Conservation (phyloP, 495 filamentous ascomycete genomes). For the Usnea hakonensis region DNA sequence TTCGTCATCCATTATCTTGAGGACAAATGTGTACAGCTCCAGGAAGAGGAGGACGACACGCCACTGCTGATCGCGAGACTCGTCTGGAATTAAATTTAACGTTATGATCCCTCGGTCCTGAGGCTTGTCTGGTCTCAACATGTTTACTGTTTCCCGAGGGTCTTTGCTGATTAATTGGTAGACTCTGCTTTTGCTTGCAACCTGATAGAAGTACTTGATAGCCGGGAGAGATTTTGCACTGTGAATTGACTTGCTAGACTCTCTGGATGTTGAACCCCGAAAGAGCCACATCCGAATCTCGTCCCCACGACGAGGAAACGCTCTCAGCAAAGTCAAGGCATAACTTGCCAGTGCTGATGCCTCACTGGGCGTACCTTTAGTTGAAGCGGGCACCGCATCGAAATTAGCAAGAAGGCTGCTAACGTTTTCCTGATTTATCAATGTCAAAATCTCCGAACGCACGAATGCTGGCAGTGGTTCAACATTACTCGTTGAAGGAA, state of each 20-base stretch:
- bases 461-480: slow-evolving; percentile 48
- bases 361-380: slow-evolving; percentile 38
- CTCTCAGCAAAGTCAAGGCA: slow-evolving; percentile 73
- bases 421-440: slow-evolving; percentile 60
- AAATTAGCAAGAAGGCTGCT: slow-evolving; percentile 47
- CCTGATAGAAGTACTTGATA: slow-evolving; percentile 85
- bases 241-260: slow-evolving; percentile 25
- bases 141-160: slow-evolving; percentile 45
- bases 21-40: slow-evolving; percentile 85
- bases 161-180: slow-evolving; percentile 59
- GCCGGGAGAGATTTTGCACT: slow-evolving; percentile 49
- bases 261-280: slow-evolving; percentile 58
- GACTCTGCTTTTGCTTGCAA: slow-evolving; percentile 55
- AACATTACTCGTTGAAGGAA: slow-evolving; percentile 19
- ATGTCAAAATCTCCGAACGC: slow-evolving; percentile 49
- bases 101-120: slow-evolving; percentile 15
- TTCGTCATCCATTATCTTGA: slow-evolving; percentile 91
- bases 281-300: slow-evolving; percentile 97
- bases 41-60: slow-evolving; percentile 82
- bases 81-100: slow-evolving; percentile 8
- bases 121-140: slow-evolving; percentile 42
- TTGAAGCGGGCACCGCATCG: slow-evolving; percentile 30
- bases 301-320: slow-evolving; percentile 75
- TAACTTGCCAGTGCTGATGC: slow-evolving; percentile 76
- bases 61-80: slow-evolving; percentile 66